These are phyloP conservation scores for Lachancea sp. DNA, from an alignment of 805 yeast species.

Conservation along the genomic window DNA sequence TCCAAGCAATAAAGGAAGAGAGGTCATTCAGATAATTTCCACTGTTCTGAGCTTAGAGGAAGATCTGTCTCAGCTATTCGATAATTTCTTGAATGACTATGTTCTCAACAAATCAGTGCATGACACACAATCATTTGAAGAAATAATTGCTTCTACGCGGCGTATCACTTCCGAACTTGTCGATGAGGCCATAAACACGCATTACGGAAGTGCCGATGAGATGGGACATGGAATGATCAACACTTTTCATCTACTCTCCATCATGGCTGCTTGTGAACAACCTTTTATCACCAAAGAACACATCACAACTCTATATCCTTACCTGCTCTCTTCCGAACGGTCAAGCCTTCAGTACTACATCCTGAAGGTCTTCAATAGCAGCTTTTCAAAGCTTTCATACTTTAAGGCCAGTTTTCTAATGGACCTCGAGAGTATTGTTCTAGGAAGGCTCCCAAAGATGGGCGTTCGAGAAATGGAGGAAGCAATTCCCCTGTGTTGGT, in stretches of 20 bases:
- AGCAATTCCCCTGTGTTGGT: slow-evolving; percentile 68
- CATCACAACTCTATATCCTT: slow-evolving; percentile 58
- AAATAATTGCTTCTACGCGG: background rate
- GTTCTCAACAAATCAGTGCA: slow-evolving; percentile 34
- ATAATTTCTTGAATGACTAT: slow-evolving; percentile 41
- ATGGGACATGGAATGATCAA: slow-evolving; percentile 14
- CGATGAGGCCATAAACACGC: slow-evolving; percentile 23
- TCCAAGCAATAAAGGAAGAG: slow-evolving; percentile 11
- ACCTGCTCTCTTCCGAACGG: slow-evolving; percentile 45
- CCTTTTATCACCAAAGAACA: slow-evolving; percentile 59
- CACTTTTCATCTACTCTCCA: slow-evolving; percentile 38
- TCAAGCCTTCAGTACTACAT: slow-evolving; percentile 40
- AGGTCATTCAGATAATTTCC: slow-evolving; percentile 34
- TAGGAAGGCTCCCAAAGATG: slow-evolving; percentile 54
- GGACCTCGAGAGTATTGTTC: slow-evolving; percentile 45
- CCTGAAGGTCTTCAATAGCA: slow-evolving; percentile 47
- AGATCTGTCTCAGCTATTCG: slow-evolving; percentile 40
- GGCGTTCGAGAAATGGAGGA: slow-evolving; percentile 56
- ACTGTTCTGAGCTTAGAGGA: slow-evolving; percentile 35
- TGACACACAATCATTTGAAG: slow-evolving; percentile 3
- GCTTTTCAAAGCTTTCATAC: slow-evolving; percentile 39
- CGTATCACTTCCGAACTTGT: slow-evolving; percentile 21
- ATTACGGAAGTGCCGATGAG: slow-evolving; percentile 27
- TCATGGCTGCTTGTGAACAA: slow-evolving; percentile 48
- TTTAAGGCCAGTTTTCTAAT: slow-evolving; percentile 46